Conservation (phyloP, 1,284 basidiomycete genomes). For the Pseudozyma sp. region DNA sequence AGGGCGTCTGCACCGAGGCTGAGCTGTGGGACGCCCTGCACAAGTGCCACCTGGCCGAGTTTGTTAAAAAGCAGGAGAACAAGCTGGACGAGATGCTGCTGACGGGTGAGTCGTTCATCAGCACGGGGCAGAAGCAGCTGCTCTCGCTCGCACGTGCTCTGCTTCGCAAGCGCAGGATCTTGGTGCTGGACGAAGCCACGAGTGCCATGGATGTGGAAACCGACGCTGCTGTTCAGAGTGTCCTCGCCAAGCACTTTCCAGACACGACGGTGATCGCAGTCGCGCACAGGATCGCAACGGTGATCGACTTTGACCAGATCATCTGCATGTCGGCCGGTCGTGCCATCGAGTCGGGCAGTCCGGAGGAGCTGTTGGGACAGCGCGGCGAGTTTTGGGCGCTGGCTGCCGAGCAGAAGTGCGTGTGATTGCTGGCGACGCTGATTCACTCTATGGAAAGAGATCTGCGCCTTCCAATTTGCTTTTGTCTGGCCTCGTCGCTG, state of each 20-base stretch:
- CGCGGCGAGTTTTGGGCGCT: constrained; percentile 53
- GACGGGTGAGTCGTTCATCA: constrained; percentile 36
- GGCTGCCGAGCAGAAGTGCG: constrained; percentile 56
- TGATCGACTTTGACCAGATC: constrained; percentile 80
- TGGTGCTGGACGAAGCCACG: constrained; percentile 73
- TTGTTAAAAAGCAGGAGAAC: constrained; percentile 51
- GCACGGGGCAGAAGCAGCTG: constrained; percentile 66
- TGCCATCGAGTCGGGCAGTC: constrained; percentile 74
- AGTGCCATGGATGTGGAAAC: constrained; percentile 50
- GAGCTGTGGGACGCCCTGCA: constrained; percentile 63
- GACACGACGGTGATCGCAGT: constrained; percentile 52
- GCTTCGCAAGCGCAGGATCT: constrained; percentile 72
- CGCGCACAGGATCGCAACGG: constrained; percentile 78
- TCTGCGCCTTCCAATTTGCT: not conserved
- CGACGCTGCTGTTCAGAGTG: constrained; percentile 75
- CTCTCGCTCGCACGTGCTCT: constrained; percentile 72
- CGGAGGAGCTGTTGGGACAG: constrained; percentile 35
- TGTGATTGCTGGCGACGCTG: constrained; percentile 9
- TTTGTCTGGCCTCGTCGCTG: not conserved
- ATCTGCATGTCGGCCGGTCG: constrained; percentile 80
- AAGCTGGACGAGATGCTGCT: constrained; percentile 48
- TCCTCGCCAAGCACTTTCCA: constrained; percentile 64
- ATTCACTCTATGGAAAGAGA: not conserved
- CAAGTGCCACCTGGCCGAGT: constrained; percentile 55
- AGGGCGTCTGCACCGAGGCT: constrained; percentile 49